Evolutionary conservation across 164 flowering plant species (phyloP).

Genomic region (Nelumbo lutea): DNA sequence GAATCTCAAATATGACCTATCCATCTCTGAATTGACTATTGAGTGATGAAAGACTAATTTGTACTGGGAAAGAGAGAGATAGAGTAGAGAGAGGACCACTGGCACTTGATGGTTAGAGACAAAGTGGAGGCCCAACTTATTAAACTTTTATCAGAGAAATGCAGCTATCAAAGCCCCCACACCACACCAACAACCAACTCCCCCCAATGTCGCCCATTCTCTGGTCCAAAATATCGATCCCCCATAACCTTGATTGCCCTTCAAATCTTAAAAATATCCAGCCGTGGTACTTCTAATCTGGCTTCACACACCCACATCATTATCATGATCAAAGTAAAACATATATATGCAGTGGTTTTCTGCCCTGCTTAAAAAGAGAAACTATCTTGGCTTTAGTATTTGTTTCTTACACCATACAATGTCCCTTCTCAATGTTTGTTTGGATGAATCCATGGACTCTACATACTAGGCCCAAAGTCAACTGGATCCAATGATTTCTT

Average conservation of each 20-base stretch:
- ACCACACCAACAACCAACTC: neutral
- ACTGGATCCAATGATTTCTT: too few relatives aligned
- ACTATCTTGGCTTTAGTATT: neutral
- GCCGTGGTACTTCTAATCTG: conserved; percentile 11
- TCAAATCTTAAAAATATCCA: neutral
- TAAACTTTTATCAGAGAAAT: conserved; percentile 16
- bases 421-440: neutral
- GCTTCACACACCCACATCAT: neutral
- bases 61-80: too few relatives aligned
- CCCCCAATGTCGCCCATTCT: neutral
- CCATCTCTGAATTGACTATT: neutral
- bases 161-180: conserved; percentile 18
- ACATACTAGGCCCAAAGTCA: neutral
- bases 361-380: neutral
- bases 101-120: conserved; percentile 8
- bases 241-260: neutral
- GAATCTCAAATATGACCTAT: neutral
- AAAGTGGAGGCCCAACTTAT: conserved; percentile 13
- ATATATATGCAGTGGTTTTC: too few relatives aligned
- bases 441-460: conserved; percentile 1
- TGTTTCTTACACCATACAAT: neutral
- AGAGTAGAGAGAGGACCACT: neutral
- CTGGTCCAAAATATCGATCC: neutral
- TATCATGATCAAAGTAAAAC: neutral
- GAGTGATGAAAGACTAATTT: neutral